Base-by-base conservation (phyloP, 1,139 yeast species). In the Geotrichum aggregatum region DNA sequence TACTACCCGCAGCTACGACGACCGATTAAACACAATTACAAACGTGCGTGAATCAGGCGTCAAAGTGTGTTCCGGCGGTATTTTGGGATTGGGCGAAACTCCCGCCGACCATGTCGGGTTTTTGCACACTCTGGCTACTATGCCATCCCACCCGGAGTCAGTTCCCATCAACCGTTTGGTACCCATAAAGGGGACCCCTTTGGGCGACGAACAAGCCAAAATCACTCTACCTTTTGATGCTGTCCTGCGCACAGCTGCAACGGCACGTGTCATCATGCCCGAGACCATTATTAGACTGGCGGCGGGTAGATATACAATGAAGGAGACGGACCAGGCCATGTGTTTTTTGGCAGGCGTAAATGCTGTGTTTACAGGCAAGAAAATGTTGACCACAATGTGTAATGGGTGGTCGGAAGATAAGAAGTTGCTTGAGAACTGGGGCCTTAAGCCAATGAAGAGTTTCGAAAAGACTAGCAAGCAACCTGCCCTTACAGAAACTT, bases 391-490 rank as follows among this genome's bases (percentile, higher is more conserved):
- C 2, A 85, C 94, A 2, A 81, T 83, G 83, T 85, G 94, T 65
- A 83, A 81, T 58, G 91, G 89, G 2, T 85, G 92, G 92, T 88
- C 84, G 47, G 92, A 84, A 64, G 94, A 85, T 65, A 83, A 76
- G 58, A 75, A 69, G 8, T 80, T 85, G 87, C 70, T 85, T 38
- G 66, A 68, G 2, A 78, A 76, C 60, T 85, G 92, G 92, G 94
- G 94, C 0, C 66, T 84, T 61, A 72, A 67, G 58, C 88, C 89
- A 36, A 80, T 84, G 87, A 73, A 79, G 65, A 76, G 83, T 56
- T 79, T 78, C 57, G 62, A 61, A 47, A 48, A 60, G 42, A 51
- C 54, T 2, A 33, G 22, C 11, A 45, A 45, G 26, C 26, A 28
- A 3, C 49, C 49, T 3, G 48, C 18, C 13, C 24, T 43, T 13